Base-by-base conservation (phyloP, 83 land plant species). In the Picea mariana region DNA sequence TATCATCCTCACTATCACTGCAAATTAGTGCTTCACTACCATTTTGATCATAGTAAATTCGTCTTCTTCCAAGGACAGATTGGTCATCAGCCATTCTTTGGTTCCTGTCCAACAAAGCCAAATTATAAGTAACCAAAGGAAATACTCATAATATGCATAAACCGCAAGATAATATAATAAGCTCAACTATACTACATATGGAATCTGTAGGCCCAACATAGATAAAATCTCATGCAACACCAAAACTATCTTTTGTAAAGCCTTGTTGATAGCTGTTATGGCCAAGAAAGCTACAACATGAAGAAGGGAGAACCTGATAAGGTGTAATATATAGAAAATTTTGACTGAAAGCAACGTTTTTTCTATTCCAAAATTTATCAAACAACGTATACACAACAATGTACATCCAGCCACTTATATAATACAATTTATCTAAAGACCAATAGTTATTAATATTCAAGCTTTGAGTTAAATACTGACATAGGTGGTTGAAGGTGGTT, bases 71-170 rank as follows among this genome's bases (percentile, higher is more conserved):
- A 27, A 94, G 87, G 20, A 98, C 99, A 24, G 99, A 98, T 83
- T 98, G 99, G 86, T 98, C 99, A 69, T 98, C 99, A 0, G 99
- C 85, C 99, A 98, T 98, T 79, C 95, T 89, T 78, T 98, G 99
- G 82, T 97, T 97, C 83, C 99, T 97, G 87, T 42, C 31, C 68
- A 67, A 77, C 63, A 60, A 52, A 52, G 13, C 13, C 58, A 52
- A 52, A 52, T 52, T 52, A 52, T 12, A 52, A 52, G 58, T 52
- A 52, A 12, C 58, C 58, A 11, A 52, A 11, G 58, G 58, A 2
- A 52, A 52, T 52, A 12, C 11, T 1, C 1, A 11, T 52, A 11
- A 52, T 11, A 52, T 52, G 58, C 3, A 52, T 11, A 52, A 52
- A 52, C 3, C 15, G 11, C 58, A 52, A 11, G 58, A 52, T 12